Base-by-base conservation (phyloP, 1,284 basidiomycete species). In the Fistulinella cinereoalba region DNA sequence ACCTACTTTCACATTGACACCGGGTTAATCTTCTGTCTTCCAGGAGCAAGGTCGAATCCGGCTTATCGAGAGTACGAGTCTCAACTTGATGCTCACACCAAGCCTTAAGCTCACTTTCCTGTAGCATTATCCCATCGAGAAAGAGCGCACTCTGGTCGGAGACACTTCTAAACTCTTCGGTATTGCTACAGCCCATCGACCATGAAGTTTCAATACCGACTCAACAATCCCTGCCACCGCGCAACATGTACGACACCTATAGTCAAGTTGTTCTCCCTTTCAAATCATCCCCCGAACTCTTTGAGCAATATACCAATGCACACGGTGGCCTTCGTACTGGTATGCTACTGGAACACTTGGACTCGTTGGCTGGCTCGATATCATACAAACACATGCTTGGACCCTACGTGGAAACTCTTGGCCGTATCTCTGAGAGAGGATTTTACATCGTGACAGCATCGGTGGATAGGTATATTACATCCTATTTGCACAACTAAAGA, bases 361-460 rank as follows among this genome's bases (percentile, higher is more conserved):
- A 92, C 62, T 88, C 86, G 6, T 72, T 92, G 15, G 88, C 89
- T 2, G 89, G 88, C 11, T 87, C 85, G 3, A 88, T 92, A 50
- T 76, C 86, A 2, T 92, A 91, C 67, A 85, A 88, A 57, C 87
- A 90, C 65, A 80, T 88, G 70, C 75, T 91, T 1, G 82, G 81
- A 0, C 82, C 81, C 1, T 69, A 71, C 22, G 78, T 82, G 11
- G 61, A 76, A 50, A 73, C 71, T 2, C 61, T 81, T 8, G 77
- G 77, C 46, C 67, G 71, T 47, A 67, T 84, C 46, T 60, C 78
- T 38, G 75, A 85, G 49, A 75, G 77, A 15, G 86, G 85, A 0
- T 83, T 89, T 54, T 92, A 91, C 56, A 77, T 92, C 50, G 89
- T 90, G 8, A 92, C 89, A 2, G 89, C 89, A 28, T 80, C 83